phyloP scores from a whole-genome alignment of 805 yeast genomes.

The Candida sakaeoensis region DNA sequence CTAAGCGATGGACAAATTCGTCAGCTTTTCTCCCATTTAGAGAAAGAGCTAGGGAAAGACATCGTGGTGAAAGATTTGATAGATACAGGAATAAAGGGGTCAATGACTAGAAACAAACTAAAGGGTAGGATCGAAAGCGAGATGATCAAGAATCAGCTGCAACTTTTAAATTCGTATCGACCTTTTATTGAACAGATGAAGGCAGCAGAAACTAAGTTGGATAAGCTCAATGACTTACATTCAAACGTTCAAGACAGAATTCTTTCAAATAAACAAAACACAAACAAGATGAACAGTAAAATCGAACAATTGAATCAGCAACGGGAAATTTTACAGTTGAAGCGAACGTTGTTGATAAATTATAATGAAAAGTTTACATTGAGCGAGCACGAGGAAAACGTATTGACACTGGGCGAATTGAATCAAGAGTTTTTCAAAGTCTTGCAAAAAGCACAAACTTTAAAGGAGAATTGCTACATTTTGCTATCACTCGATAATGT shows the following conservation, averaged over 20 bases:
- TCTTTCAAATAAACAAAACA: constrained; percentile 20
- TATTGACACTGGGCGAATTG: constrained; percentile 45
- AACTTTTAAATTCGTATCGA: constrained; percentile 29
- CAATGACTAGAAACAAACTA: constrained; percentile 56
- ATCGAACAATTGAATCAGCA: constrained; percentile 26
- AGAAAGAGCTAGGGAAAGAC: constrained; percentile 25
- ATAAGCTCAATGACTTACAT: constrained; percentile 17
- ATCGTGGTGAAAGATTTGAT: constrained; percentile 31
- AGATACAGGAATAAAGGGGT: constrained; percentile 51
- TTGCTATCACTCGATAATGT: constrained; percentile 69
- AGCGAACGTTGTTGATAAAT: constrained; percentile 48
- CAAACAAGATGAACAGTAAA: constrained; percentile 20
- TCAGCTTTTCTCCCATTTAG: constrained; percentile 30
- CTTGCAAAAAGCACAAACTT: constrained; percentile 57
- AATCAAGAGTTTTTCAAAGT: constrained; percentile 56
- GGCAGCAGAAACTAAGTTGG: constrained; percentile 16
- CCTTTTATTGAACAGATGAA: constrained; percentile 27
- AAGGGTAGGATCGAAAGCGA: constrained; percentile 60
- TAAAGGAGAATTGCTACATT: constrained; percentile 65
- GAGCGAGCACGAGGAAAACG: constrained; percentile 66
- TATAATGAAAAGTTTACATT: constrained; percentile 65
- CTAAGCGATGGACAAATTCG: constrained; percentile 36
- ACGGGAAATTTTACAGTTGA: constrained; percentile 36
- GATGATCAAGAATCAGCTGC: constrained; percentile 49
- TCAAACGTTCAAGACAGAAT: constrained; percentile 40